Evolutionary conservation across 257 asterid genomes (phyloP), one percentile per base, ranked within the genome.

Genomic region (Penstemon eatonii): DNA sequence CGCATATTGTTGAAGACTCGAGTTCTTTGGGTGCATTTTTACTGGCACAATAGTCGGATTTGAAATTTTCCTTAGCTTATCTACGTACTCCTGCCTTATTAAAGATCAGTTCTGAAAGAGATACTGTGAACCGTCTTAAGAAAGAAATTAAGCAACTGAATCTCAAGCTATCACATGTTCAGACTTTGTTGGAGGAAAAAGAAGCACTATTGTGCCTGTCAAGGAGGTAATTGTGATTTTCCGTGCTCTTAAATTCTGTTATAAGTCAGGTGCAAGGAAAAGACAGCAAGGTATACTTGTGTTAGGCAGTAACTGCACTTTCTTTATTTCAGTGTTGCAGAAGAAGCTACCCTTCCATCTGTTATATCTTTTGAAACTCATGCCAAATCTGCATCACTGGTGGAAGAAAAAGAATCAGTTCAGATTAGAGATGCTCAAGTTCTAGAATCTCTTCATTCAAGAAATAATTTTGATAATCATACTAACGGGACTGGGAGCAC

Each of bases 61-160:
- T 67, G 76, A 55, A 64, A 46, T 61, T 80, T 71, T 87, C 89
- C 97, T 93, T 93, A 84, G 87, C 96, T 81, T 85, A 62, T 79
- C 65, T 76, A 93, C 96, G 97, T 70, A 85, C 87, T 87, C 99
- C 99, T 68, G 95, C 96, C 78, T 79, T 93, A 75, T 73, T 93
- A 85, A 93, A 93, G 86, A 87, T 93, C 77, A 87, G 96, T 80
- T 82, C 89, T 45, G 95, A 93, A 67, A 83, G 89, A 84, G 85
- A 87, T 53, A 73, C 82, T 40, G 84, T 83, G 79, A 85, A 82
- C 70, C 85, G 70, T 78, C 89, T 93, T 78, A 82, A 87, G 84
- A 86, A 86, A 81, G 96, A 93, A 74, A 81, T 88, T 60, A 88
- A 82, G 74, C 91, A 88, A 72, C 93, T 88, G 60, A 84, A 78